Conservation (phyloP, 305 asterid genomes). For the Euphrasia arctica region DNA sequence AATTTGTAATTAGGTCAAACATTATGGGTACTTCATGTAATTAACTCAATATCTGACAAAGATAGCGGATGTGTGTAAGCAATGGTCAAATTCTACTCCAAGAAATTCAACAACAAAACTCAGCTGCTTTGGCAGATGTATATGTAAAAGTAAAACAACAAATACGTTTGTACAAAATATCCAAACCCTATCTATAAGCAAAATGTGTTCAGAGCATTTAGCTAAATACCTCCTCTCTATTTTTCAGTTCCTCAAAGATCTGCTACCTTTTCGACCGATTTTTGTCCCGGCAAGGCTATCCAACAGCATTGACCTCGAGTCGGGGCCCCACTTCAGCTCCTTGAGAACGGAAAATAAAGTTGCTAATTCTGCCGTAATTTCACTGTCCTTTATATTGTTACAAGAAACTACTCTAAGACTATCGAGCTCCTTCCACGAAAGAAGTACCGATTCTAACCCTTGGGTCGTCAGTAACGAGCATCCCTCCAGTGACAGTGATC, state of each 20-base stretch:
- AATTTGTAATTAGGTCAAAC: too few species aligned
- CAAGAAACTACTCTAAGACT: slow-evolving; percentile 68
- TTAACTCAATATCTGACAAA: too few species aligned
- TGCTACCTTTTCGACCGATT: slow-evolving; percentile 64
- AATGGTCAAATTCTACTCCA: slow-evolving; percentile 22
- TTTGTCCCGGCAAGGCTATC: slow-evolving; percentile 68
- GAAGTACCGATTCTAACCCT: slow-evolving; percentile 61
- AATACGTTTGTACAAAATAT: background rate
- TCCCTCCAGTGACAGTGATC: slow-evolving; percentile 56
- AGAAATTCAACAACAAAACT: background rate
- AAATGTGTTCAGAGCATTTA: background rate
- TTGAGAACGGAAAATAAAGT: slow-evolving; percentile 65
- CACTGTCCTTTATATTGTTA: slow-evolving; percentile 63
- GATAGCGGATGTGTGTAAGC: too few species aligned
- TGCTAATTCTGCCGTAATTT: slow-evolving; percentile 63
- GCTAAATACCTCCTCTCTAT: slow-evolving; percentile 2
- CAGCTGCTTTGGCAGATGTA: background rate
- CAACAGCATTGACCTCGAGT: slow-evolving; percentile 53
- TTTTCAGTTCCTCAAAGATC: slow-evolving; percentile 44
- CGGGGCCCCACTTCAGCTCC: slow-evolving; percentile 88
- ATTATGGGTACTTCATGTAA: too few species aligned
- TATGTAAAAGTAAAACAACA: too few species aligned
- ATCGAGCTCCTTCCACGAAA: slow-evolving; percentile 56
- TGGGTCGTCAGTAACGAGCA: slow-evolving; percentile 63
- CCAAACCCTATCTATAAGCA: background rate